Percentiles rank a stretch among this genome's conserved stretches.
phyloP scores from a whole-genome alignment of 352 stramenopile genomes.

The Stramenopiles sp. region DNA sequence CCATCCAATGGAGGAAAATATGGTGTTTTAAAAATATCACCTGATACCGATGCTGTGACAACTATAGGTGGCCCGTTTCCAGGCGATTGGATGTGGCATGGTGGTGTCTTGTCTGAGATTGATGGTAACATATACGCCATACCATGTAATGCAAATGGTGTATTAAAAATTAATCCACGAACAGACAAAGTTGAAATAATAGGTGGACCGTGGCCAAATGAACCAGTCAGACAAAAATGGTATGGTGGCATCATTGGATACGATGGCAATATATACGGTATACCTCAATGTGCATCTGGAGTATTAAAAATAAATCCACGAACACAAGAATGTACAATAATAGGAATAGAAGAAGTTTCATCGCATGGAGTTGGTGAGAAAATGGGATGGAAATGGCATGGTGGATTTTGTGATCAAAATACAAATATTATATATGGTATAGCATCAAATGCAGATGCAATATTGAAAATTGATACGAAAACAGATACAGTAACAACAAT shows the following conservation, averaged over 20 bases:
- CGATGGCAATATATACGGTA: slow-evolving; percentile 33
- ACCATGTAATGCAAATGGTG: slow-evolving; percentile 26
- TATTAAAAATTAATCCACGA: slow-evolving; percentile 30
- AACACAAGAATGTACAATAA: not conserved
- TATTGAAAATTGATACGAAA: slow-evolving; percentile 24
- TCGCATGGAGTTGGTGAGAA: slow-evolving; percentile 17
- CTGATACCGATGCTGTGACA: slow-evolving; percentile 21
- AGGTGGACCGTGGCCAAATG: slow-evolving; percentile 20
- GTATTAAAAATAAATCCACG: slow-evolving; percentile 33
- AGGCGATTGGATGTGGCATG: slow-evolving; percentile 37
- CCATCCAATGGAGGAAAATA: not conserved
- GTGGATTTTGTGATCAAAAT: slow-evolving; percentile 20
- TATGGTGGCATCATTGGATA: slow-evolving; percentile 27
- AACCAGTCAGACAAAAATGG: slow-evolving; percentile 28
- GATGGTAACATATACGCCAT: slow-evolving; percentile 29
- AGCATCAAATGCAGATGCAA: slow-evolving; percentile 29
- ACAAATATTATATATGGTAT: slow-evolving; percentile 32
- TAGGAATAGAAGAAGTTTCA: slow-evolving; percentile 23
- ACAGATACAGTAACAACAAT: not conserved
- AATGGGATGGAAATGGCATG: slow-evolving; percentile 36
- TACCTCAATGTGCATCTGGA: slow-evolving; percentile 25
- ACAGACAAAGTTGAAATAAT: slow-evolving; percentile 20
- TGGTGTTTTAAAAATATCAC: slow-evolving; percentile 25
- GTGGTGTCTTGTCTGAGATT: slow-evolving; percentile 24
- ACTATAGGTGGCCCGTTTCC: slow-evolving; percentile 26